phyloP scores from a whole-genome alignment of 192 early-diverging fungal genomes.

The Diversispora eburnea region DNA sequence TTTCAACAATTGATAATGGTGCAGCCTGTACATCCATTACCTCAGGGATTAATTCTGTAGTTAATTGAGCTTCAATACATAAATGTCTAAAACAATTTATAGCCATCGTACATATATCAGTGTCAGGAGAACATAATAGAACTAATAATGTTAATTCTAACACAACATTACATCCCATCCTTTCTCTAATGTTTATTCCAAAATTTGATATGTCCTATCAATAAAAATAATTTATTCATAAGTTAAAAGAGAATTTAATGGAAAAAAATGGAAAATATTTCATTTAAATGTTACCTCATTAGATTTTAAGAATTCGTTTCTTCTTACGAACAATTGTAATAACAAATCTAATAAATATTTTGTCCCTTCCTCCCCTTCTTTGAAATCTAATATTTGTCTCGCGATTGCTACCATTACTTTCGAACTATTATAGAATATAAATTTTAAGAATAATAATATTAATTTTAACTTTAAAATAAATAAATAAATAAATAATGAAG shows the following conservation, averaged over 20 bases:
- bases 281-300: slow-evolving; percentile 40
- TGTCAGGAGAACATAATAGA: slow-evolving; percentile 69
- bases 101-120: slow-evolving; percentile 58
- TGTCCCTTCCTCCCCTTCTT: slow-evolving; percentile 60
- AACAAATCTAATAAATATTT: slow-evolving; percentile 66
- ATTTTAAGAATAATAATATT: background rate
- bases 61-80: slow-evolving; percentile 67
- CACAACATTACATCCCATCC: slow-evolving; percentile 63
- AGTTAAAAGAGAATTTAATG: background rate
- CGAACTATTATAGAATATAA: slow-evolving; percentile 33
- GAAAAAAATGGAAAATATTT: background rate
- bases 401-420: slow-evolving; percentile 65
- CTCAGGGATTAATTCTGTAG: slow-evolving; percentile 47
- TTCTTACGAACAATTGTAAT: slow-evolving; percentile 59
- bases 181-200: slow-evolving; percentile 58
- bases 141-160: slow-evolving; percentile 76
- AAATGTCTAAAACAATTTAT: slow-evolving; percentile 66
- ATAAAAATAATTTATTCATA: background rate
- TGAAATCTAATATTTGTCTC: slow-evolving; percentile 71
- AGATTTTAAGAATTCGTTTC: slow-evolving; percentile 55
- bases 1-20: slow-evolving; percentile 64
- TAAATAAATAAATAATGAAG: background rate
- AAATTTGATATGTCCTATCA: slow-evolving; percentile 46
- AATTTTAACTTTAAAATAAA: slow-evolving; percentile 5
- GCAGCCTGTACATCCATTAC: slow-evolving; percentile 8